Percentiles rank a stretch among this genome's conserved stretches.
Evolutionary conservation across 305 asterid genomes (phyloP).

Genomic region (Rubia tinctorum): DNA sequence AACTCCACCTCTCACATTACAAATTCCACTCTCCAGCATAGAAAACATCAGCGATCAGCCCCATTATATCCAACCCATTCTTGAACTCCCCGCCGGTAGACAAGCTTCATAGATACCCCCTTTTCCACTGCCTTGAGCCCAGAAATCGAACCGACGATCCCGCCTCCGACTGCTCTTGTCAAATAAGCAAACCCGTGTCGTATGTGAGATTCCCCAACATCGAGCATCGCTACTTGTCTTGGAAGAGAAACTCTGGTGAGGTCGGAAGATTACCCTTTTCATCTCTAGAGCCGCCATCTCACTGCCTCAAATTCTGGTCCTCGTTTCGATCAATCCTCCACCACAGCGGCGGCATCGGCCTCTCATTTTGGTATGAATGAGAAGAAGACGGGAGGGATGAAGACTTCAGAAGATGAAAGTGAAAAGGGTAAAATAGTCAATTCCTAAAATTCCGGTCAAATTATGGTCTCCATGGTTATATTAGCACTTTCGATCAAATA

Average conservation of each 20-base stretch:
- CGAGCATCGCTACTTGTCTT: slow-evolving; percentile 25
- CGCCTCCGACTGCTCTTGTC: slow-evolving; percentile 19
- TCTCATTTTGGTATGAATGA: too few relatives aligned
- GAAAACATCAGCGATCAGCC: slow-evolving; percentile 27
- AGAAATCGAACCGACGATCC: slow-evolving; percentile 10
- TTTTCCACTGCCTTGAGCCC: slow-evolving; percentile 23
- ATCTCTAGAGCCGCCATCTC: too few relatives aligned
- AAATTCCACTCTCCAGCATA: slow-evolving; percentile 22
- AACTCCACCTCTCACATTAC: slow-evolving; percentile 11
- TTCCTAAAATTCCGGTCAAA: too few relatives aligned
- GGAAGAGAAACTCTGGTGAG: slow-evolving; percentile 29
- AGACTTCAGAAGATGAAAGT: too few relatives aligned
- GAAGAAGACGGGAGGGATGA: too few relatives aligned
- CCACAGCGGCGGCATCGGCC: too few relatives aligned
- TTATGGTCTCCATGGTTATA: too few relatives aligned
- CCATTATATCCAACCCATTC: slow-evolving; percentile 21
- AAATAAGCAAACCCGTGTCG: slow-evolving; percentile 26
- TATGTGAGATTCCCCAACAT: slow-evolving; percentile 23
- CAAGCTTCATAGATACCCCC: slow-evolving; percentile 25
- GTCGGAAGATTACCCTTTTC: slow-evolving; percentile 25
- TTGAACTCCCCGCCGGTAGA: slow-evolving; percentile 22
- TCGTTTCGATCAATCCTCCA: too few relatives aligned
- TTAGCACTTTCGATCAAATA: too few relatives aligned
- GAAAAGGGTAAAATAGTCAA: too few relatives aligned
- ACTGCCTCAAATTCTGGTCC: too few relatives aligned